Base-by-base conservation (phyloP, 345 rosid species). In the Hibiscus tridactylites region DNA sequence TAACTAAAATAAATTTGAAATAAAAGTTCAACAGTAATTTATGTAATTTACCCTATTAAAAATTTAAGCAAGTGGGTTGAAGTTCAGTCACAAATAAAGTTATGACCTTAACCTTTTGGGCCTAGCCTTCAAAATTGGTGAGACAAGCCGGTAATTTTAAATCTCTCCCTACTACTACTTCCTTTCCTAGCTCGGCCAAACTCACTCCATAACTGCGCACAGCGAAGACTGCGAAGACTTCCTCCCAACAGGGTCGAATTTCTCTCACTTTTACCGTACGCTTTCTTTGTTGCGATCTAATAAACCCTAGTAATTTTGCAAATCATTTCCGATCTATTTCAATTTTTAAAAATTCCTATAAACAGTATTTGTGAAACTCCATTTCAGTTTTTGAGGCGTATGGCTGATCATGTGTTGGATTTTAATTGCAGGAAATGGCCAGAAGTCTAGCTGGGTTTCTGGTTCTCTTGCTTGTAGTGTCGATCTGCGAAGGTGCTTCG, bases 401-500 rank as follows among this genome's bases (percentile, higher is more conserved):
- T 37, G 44, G 44, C 44, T 37, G 44, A 37, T 37, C 37, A 11
- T 31, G 39, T 26, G 11, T 37, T 65, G 63, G 39, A 68, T 50
- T 50, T 68, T 49, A 13, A 29, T 57, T 75, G 75, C 84, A 84
- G 88, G 76, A 72, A 60, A 88, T 88, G 92, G 84, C 83, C 65
- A 68, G 84, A 77, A 77, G 81, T 77, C 77, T 68, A 21, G 73
- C 71, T 4, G 61, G 82, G 57, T 87, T 83, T 80, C 80, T 88
- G 68, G 75, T 83, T 17, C 62, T 86, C 47, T 53, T 85, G 26
- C 73, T 78, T 31, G 77, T 79, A 35, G 77, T 86, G 61, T 80
- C 88, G 86, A 82, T 87, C 73, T 86, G 79, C 79, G 64, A 77
- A 46, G 84, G 90, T 53, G 86, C 90, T 61, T 75, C 90, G 31